A percentile compares a stretch with the other conserved stretches of the same genome.
Conservation (phyloP, 2,329 filamentous ascomycete genomes). For the Hyphodiscus sp. region DNA sequence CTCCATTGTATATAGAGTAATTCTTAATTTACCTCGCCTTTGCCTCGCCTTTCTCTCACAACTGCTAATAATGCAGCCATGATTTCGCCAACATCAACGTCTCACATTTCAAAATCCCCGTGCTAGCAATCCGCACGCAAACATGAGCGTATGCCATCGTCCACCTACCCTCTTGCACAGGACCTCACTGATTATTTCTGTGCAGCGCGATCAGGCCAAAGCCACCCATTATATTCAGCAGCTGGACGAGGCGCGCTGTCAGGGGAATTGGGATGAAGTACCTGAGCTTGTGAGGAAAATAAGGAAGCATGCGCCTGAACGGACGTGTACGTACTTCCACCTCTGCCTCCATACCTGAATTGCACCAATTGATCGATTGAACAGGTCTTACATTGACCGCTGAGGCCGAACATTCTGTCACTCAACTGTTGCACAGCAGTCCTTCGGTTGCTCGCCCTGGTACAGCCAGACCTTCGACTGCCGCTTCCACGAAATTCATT, state of each 20-base stretch:
- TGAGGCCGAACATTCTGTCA: slow-evolving; percentile 60
- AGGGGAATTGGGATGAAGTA: slow-evolving; percentile 79
- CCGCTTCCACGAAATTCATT: slow-evolving; percentile 19
- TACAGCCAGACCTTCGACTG: slow-evolving; percentile 17
- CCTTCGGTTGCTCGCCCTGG: slow-evolving; percentile 10
- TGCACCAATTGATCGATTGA: slow-evolving; percentile 14
- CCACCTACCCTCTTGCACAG: not conserved
- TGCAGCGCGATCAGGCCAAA: slow-evolving; percentile 53
- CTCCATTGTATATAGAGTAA: not conserved
- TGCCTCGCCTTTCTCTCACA: not conserved
- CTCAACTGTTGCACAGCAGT: slow-evolving; percentile 39
- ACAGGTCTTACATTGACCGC: slow-evolving; percentile 64
- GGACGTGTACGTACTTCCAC: slow-evolving; percentile 61
- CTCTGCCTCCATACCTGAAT: not conserved
- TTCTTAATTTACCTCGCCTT: not conserved
- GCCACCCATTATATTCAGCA: slow-evolving; percentile 73
- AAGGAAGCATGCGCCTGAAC: slow-evolving; percentile 83
- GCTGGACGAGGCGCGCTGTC: slow-evolving; percentile 81
- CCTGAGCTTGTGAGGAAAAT: slow-evolving; percentile 89
- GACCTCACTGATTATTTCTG: slow-evolving; percentile 4
- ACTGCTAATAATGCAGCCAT: slow-evolving; percentile 8
- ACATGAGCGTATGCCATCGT: slow-evolving; percentile 24
- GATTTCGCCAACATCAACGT: too few relatives aligned
- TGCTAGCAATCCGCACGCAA: slow-evolving; percentile 7
- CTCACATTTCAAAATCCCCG: slow-evolving; percentile 4